These are phyloP conservation scores for Lentinula detonsa DNA, from an alignment of 768 basidiomycete species.

Conservation along the genomic window DNA sequence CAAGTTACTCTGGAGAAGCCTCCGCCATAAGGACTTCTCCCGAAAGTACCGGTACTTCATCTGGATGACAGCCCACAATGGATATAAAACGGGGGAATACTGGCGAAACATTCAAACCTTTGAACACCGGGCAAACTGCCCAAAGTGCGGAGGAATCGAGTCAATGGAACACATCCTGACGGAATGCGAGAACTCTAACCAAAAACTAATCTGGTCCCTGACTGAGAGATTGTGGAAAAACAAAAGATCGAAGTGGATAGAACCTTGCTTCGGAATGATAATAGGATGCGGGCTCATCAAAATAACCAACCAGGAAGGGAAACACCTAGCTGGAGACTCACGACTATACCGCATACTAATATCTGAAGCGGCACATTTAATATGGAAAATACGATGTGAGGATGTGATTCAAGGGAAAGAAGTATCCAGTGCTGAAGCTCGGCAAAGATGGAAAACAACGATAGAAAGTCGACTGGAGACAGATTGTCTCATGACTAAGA, in stretches of 20 bases:
- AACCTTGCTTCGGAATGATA: constrained; percentile 13
- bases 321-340: constrained; percentile 6
- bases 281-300: constrained; percentile 11
- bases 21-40: constrained; percentile 7
- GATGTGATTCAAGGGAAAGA: constrained; percentile 12
- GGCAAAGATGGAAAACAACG: no score
- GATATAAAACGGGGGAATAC: neutral
- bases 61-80: constrained; percentile 9
- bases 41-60: constrained; percentile 9
- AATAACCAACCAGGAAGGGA: neutral
- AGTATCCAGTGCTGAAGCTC: no score
- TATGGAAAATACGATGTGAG: constrained; percentile 23
- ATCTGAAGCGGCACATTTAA: constrained; percentile 21
- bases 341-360: constrained; percentile 18
- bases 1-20: constrained; percentile 7
- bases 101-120: neutral
- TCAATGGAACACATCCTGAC: no score
- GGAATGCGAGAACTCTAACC: constrained; percentile 17
- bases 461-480: no score
- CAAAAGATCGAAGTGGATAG: constrained; percentile 8
- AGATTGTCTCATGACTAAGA: no score
- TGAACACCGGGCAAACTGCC: neutral
- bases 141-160: constrained; percentile 13
- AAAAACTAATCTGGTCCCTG: constrained; percentile 17
- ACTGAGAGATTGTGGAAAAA: constrained; percentile 14